A percentile compares a stretch with the other conserved stretches of the same genome.
phyloP scores from a whole-genome alignment of 495 filamentous ascomycete genomes.

The Aspergillus saccharolyticus region DNA sequence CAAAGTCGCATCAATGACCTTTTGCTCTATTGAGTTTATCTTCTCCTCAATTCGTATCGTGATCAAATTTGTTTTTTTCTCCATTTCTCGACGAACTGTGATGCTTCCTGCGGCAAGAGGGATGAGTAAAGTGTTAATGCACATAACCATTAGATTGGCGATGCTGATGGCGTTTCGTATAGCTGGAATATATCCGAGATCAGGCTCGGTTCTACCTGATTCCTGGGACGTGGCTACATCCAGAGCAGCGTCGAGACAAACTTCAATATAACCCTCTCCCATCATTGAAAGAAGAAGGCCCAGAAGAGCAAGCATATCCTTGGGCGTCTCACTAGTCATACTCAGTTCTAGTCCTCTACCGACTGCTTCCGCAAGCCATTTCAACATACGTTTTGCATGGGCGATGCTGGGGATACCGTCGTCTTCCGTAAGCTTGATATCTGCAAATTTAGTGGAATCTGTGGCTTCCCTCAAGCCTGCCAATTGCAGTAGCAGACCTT shows the following conservation, averaged over 20 bases:
- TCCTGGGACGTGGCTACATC: conserved; percentile 74
- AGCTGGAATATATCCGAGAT: conserved; percentile 74
- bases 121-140: conserved; percentile 85
- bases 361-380: conserved; percentile 95
- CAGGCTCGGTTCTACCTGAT: conserved; percentile 73
- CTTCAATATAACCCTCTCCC: conserved; percentile 92
- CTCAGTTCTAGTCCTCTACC: conserved; percentile 87
- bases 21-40: conserved; percentile 78
- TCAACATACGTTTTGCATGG: conserved; percentile 93
- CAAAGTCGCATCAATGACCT: conserved; percentile 75
- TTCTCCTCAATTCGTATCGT: conserved; percentile 82
- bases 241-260: conserved; percentile 79
- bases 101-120: conserved; percentile 83
- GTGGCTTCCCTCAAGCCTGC: conserved; percentile 59
- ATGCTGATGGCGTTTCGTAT: conserved; percentile 80
- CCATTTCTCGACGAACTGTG: conserved; percentile 84
- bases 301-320: conserved; percentile 84
- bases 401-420: conserved; percentile 78
- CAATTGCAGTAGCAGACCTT: conserved; percentile 77
- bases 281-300: conserved; percentile 81
- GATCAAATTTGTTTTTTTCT: conserved; percentile 68
- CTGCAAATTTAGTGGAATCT: conserved; percentile 49
- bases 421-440: conserved; percentile 84
- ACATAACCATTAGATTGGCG: conserved; percentile 86
- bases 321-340: conserved; percentile 80